Evolutionary conservation across 129 eudicot species (phyloP).

Genomic region (Artemisia argyi): DNA sequence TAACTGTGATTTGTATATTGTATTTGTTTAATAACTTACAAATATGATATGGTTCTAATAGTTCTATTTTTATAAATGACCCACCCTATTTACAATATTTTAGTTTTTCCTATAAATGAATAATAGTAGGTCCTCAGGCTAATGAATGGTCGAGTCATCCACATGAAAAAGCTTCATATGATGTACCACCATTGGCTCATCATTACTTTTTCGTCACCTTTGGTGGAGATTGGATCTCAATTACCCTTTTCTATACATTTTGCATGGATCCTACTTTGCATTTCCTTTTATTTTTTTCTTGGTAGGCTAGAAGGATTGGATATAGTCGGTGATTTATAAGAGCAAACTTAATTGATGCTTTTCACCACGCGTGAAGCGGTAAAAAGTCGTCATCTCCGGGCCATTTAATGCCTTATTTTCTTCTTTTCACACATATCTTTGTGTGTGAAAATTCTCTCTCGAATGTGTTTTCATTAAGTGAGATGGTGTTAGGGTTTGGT

Average conservation of each 20-base stretch:
- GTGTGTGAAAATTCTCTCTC: no score
- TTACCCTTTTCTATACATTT: constrained; percentile 16
- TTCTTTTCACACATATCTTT: no score
- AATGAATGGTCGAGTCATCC: constrained; percentile 33
- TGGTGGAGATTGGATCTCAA: constrained; percentile 37
- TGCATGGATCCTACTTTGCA: constrained; percentile 18
- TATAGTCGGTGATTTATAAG: no score
- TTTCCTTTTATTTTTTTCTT: not conserved
- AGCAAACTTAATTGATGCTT: no score
- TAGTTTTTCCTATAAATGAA: not conserved
- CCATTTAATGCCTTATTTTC: no score
- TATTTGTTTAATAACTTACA: not conserved
- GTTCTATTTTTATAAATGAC: no score
- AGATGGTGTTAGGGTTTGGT: no score
- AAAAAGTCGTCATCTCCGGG: no score
- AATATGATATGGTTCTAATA: not conserved
- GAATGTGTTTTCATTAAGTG: no score
- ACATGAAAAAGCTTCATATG: constrained; percentile 25
- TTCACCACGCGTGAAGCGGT: no score
- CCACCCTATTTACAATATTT: not conserved
- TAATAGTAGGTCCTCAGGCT: constrained; percentile 17
- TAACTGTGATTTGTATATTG: no score
- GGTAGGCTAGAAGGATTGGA: not conserved
- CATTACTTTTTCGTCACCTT: constrained; percentile 20
- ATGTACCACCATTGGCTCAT: not conserved